phyloP scores from a whole-genome alignment of 305 asterid genomes.

The Solanum aculeatissimum region DNA sequence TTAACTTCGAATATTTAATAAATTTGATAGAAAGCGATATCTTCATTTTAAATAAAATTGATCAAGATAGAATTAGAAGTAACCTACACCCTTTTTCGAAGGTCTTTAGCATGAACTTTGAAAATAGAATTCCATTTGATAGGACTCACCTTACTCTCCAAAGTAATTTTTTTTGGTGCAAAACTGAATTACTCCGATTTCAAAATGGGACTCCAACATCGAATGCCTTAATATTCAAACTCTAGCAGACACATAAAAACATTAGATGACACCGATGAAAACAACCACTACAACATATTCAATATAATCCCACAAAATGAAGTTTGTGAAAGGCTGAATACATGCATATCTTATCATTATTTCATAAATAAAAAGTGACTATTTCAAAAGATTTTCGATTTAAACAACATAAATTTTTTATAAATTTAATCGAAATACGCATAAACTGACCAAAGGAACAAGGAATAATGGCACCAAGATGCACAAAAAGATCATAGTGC shows the following conservation, averaged over 20 bases:
- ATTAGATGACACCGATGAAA: background rate
- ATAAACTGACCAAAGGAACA: background rate
- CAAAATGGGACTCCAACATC: background rate
- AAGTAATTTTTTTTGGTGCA: fast-evolving
- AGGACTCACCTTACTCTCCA: background rate
- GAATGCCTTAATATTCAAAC: background rate
- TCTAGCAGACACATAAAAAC: background rate
- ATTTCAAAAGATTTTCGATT: too few species aligned
- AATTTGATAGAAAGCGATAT: too few species aligned
- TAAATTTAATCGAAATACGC: too few species aligned
- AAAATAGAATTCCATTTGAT: fast-evolving
- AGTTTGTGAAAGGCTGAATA: too few species aligned
- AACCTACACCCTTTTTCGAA: background rate
- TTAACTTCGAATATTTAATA: too few species aligned
- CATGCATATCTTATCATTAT: too few species aligned
- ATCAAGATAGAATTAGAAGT: background rate
- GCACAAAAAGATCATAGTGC: background rate
- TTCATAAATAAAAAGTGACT: too few species aligned
- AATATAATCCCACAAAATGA: too few species aligned
- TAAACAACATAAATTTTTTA: too few species aligned
- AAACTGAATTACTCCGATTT: background rate
- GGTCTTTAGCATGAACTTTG: background rate
- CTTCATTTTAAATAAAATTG: background rate
- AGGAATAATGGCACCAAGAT: background rate
- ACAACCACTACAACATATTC: too few species aligned